Conservation (phyloP, 2,329 filamentous ascomycete species). For the Colletotrichum navitas region DNA sequence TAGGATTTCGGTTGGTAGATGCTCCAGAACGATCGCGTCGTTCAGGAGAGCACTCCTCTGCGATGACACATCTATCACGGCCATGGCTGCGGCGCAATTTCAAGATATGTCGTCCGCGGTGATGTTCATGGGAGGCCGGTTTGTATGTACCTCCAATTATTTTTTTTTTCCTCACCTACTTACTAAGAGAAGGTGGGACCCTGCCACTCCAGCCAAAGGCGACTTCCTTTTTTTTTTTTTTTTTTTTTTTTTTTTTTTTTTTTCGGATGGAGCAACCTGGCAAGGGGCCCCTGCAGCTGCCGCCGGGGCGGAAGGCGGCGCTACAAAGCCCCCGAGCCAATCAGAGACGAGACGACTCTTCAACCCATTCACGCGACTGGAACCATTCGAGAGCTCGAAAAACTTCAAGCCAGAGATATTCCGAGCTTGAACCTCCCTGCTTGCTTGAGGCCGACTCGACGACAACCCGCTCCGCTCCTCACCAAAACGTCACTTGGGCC, state of each 20-base stretch:
- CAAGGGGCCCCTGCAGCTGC: conserved; percentile 43
- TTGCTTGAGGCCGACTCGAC: conserved; percentile 39
- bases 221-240: conserved; percentile 60
- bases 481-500: conserved; percentile 35
- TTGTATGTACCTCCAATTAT: conserved; percentile 46
- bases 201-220: conserved; percentile 41
- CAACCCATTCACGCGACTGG: conserved; percentile 43
- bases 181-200: conserved; percentile 20
- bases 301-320: conserved; percentile 49
- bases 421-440: conserved; percentile 40
- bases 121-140: conserved; percentile 35
- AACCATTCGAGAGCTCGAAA: conserved; percentile 53
- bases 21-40: conserved; percentile 65
- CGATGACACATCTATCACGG: conserved; percentile 66
- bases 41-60: conserved; percentile 68
- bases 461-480: conserved; percentile 26
- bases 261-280: conserved; percentile 44
- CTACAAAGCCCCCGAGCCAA: conserved; percentile 55
- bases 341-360: conserved; percentile 45
- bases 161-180: conserved; percentile 45
- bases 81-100: conserved; percentile 58
- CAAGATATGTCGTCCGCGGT: conserved; percentile 40
- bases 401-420: conserved; percentile 52
- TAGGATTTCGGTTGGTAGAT: conserved; percentile 78
- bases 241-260: conserved; percentile 59